Evolutionary conservation across 306 rosid genomes (phyloP).

Genomic region (Cicer arietinum): DNA sequence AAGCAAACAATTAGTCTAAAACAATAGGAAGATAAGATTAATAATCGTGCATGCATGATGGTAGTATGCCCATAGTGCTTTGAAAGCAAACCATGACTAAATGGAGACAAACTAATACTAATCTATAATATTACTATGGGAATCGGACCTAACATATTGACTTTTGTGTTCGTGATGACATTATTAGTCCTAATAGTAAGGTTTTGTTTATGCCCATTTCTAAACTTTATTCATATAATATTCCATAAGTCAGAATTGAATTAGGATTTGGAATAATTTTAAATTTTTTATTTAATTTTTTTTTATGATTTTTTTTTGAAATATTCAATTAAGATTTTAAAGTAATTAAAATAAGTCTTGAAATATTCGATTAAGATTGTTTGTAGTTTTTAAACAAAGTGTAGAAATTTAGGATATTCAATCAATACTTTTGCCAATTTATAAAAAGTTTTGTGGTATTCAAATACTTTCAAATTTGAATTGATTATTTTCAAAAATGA

Average conservation of each 20-base stretch:
- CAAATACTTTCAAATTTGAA: no score
- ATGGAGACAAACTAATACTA: neutral
- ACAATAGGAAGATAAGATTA: conserved; percentile 33
- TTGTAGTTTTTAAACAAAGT: no score
- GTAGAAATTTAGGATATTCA: no score
- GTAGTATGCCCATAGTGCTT: conserved; percentile 6
- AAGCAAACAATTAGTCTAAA: conserved; percentile 24
- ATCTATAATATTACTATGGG: neutral
- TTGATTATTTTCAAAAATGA: no score
- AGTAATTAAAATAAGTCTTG: no score
- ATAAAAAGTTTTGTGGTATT: no score
- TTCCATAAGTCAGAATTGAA: neutral
- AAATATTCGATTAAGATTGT: no score
- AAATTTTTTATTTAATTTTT: no score
- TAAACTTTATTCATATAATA: neutral
- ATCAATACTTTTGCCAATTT: no score
- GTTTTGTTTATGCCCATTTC: neutral
- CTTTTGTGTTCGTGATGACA: conserved; percentile 1
- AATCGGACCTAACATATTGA: conserved; percentile 45
- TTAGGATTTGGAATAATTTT: neutral
- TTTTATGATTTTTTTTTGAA: no score
- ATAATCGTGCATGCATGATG: conserved; percentile 40
- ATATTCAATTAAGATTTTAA: no score
- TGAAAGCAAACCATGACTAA: conserved; percentile 29
- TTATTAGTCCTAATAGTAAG: neutral